Percentiles rank a stretch among this genome's conserved stretches.
Conservation (phyloP, 768 basidiomycete species). For the Kondoa malvinella region DNA sequence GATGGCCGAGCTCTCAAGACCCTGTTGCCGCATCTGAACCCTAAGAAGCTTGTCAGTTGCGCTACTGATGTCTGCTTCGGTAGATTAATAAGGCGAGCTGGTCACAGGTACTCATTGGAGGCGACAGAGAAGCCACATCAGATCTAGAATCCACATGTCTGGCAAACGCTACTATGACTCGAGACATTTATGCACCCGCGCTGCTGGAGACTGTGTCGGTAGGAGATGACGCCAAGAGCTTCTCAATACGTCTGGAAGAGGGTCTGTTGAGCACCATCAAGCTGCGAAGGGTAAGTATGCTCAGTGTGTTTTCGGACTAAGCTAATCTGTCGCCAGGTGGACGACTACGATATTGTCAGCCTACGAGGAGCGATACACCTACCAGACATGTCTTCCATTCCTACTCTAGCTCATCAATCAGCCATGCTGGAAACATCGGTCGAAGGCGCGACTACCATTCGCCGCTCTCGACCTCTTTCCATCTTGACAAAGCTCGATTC, state of each 20-base stretch:
- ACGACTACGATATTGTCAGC: slow-evolving; percentile 91
- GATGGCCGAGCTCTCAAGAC: slow-evolving; percentile 94
- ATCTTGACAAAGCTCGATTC: neutral
- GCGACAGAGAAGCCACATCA: slow-evolving; percentile 47
- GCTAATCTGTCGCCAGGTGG: slow-evolving; percentile 47
- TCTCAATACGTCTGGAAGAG: slow-evolving; percentile 84
- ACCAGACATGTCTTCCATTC: slow-evolving; percentile 72
- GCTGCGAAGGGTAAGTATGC: slow-evolving; percentile 46
- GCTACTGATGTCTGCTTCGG: neutral
- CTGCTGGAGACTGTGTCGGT: slow-evolving; percentile 67
- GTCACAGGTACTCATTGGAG: slow-evolving; percentile 87
- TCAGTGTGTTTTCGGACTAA: neutral
- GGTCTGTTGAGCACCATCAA: slow-evolving; percentile 58
- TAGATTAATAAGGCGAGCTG: neutral
- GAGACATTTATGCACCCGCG: slow-evolving; percentile 67
- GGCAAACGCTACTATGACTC: slow-evolving; percentile 74
- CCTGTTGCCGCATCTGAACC: slow-evolving; percentile 89
- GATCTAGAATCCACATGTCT: slow-evolving; percentile 63
- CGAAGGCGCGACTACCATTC: neutral
- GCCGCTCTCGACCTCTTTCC: neutral
- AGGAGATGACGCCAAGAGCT: slow-evolving; percentile 88
- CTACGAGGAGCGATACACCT: slow-evolving; percentile 73
- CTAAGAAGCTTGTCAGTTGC: slow-evolving; percentile 66
- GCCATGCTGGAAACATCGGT: neutral
- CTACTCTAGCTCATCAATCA: slow-evolving; percentile 42